A percentile compares a stretch with the other conserved stretches of the same genome.
Evolutionary conservation across 116 monocot species (phyloP).

Genomic region (Iris pallida): DNA sequence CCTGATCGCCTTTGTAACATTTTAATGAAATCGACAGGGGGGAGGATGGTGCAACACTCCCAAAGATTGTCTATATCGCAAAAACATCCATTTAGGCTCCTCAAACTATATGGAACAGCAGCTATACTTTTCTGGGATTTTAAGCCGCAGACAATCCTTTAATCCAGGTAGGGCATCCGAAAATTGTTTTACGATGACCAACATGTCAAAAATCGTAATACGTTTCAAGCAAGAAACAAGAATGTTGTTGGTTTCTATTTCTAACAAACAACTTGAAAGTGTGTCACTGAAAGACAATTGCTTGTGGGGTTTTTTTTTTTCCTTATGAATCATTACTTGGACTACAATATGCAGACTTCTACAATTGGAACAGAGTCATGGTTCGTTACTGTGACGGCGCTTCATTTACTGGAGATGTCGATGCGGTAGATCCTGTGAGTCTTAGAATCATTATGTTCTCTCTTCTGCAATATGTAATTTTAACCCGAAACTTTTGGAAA

Average conservation of each 20-base stretch:
- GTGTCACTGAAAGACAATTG: too few species aligned
- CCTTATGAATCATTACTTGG: too few species aligned
- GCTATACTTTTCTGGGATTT: slow-evolving; percentile 69
- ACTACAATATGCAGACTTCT: slow-evolving; percentile 37
- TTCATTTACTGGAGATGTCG: slow-evolving; percentile 66
- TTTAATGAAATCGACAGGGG: slow-evolving; percentile 34
- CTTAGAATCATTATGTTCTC: not conserved
- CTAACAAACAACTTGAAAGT: too few species aligned
- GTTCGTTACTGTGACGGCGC: slow-evolving; percentile 70
- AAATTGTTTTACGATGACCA: too few species aligned
- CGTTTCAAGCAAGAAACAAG: too few species aligned
- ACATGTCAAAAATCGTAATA: too few species aligned
- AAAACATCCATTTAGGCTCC: slow-evolving; percentile 58
- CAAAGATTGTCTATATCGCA: slow-evolving; percentile 44
- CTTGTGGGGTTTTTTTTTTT: too few species aligned
- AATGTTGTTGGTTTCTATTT: too few species aligned
- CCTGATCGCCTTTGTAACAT: not conserved
- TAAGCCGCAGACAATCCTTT: slow-evolving; percentile 35
- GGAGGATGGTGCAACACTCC: slow-evolving; percentile 81
- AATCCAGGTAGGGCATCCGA: slow-evolving; percentile 57
- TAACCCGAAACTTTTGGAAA: too few species aligned
- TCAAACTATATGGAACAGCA: slow-evolving; percentile 59
- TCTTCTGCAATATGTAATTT: too few species aligned
- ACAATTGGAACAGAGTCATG: slow-evolving; percentile 68
- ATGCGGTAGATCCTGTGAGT: slow-evolving; percentile 62